Evolutionary conservation across 345 rosid genomes (phyloP).

Genomic region (Linum tenue): DNA sequence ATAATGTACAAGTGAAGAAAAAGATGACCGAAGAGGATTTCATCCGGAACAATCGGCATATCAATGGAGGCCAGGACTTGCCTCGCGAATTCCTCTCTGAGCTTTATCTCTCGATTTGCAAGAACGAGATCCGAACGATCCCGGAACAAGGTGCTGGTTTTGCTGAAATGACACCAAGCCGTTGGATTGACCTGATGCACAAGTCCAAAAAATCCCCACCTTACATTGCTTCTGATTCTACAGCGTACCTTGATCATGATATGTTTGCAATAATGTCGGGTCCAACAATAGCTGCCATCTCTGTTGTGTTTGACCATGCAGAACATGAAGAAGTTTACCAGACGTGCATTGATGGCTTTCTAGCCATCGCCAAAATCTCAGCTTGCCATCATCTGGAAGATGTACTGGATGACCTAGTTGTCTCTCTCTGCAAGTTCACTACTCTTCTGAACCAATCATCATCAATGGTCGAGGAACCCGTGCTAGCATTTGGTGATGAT

Average conservation of each 20-base stretch:
- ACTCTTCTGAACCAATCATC: constrained; percentile 60
- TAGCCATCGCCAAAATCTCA: constrained; percentile 95
- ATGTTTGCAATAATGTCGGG: constrained; percentile 99
- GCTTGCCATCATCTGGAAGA: constrained; percentile 99
- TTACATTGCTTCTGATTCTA: constrained; percentile 63
- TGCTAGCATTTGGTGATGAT: constrained; percentile 92
- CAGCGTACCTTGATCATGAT: constrained; percentile 88
- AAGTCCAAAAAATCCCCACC: constrained; percentile 91
- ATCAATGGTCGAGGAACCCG: constrained; percentile 81
- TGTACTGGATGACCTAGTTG: constrained; percentile 92
- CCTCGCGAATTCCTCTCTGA: constrained; percentile 84
- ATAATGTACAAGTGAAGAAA: constrained; percentile 93
- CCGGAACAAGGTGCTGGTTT: constrained; percentile 91
- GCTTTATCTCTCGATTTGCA: constrained; percentile 81
- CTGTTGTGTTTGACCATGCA: constrained; percentile 97
- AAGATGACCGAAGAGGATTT: constrained; percentile 99
- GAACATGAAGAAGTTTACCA: constrained; percentile 94
- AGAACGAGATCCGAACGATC: constrained; percentile 93
- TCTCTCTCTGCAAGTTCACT: constrained; percentile 92
- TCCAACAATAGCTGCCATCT: constrained; percentile 97
- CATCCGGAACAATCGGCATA: constrained; percentile 84
- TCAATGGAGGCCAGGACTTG: constrained; percentile 84
- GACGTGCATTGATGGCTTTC: constrained; percentile 92
- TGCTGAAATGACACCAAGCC: constrained; percentile 99
- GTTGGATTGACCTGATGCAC: constrained; percentile 98